These are phyloP conservation scores for Colletotrichum sp. DNA, from an alignment of 2,329 filamentous ascomycete species.

Conservation along the genomic window DNA sequence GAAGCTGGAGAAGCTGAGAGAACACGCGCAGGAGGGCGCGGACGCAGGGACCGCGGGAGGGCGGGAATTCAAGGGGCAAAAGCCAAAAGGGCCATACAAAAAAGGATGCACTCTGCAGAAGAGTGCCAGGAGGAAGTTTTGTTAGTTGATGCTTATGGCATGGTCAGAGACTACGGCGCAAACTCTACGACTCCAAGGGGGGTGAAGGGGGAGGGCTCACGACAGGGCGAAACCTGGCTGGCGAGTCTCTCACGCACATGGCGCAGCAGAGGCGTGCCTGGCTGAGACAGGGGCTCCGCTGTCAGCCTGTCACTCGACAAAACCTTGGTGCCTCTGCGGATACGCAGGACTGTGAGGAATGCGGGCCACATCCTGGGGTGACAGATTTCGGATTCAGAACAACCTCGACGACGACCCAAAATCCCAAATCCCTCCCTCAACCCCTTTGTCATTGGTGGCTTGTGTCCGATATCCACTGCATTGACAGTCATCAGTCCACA, in stretches of 20 bases:
- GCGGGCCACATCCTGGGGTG: neutral
- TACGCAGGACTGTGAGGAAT: neutral
- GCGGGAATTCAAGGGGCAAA: neutral
- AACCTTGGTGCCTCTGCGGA: neutral
- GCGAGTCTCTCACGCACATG: neutral
- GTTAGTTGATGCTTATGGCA: neutral
- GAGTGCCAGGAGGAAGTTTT: neutral
- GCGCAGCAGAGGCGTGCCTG: constrained; percentile 4
- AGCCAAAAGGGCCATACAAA: neutral
- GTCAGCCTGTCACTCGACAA: neutral
- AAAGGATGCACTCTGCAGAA: neutral
- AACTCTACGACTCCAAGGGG: neutral
- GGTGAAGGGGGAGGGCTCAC: neutral
- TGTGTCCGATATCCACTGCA: neutral
- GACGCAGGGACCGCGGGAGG: neutral
- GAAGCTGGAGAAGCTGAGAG: neutral
- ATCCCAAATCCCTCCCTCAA: neutral
- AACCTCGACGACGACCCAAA: neutral
- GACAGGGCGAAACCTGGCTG: constrained; percentile 2
- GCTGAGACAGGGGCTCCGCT: constrained; percentile 6
- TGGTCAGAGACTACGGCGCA: neutral
- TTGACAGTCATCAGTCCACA: constrained; percentile 12
- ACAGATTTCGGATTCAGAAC: neutral
- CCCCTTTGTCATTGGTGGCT: neutral
- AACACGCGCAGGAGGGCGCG: neutral